These are phyloP conservation scores for Colletotrichum destructivum DNA, from an alignment of 2,329 filamentous ascomycete genomes.

Conservation along the genomic window DNA sequence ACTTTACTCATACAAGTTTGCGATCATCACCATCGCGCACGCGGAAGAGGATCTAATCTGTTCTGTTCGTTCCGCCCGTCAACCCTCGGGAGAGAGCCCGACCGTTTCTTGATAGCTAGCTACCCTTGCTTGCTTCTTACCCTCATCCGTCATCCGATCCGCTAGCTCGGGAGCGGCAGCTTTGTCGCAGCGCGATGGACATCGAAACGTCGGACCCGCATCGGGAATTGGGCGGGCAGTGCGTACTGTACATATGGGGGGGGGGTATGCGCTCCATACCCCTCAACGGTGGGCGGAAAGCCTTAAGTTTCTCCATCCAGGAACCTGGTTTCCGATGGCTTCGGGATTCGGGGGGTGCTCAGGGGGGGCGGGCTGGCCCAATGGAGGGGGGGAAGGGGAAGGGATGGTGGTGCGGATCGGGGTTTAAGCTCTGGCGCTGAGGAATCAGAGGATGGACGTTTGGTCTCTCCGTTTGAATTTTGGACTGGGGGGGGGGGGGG, in stretches of 20 bases:
- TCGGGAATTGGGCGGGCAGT: constrained; percentile 22
- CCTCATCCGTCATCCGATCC: constrained; percentile 8
- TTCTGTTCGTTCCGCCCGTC: constrained; percentile 5
- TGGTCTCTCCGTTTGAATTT: not conserved
- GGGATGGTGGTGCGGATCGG: not conserved
- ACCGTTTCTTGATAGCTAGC: not conserved
- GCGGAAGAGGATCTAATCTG: not conserved
- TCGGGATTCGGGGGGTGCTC: constrained; percentile 18
- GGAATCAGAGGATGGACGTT: not conserved
- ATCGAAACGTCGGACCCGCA: constrained; percentile 36
- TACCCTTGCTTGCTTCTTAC: not conserved
- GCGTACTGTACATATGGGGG: too few species aligned
- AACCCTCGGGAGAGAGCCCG: not conserved
- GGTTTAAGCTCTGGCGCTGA: constrained; percentile 13
- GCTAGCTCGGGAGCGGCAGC: constrained; percentile 6
- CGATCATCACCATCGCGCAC: not conserved
- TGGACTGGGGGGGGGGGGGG: not conserved
- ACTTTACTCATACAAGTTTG: not conserved
- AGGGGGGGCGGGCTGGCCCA: not conserved
- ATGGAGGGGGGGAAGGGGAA: not conserved
- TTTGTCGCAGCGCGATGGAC: constrained; percentile 14
- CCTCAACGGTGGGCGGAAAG: too few species aligned
- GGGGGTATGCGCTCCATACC: too few species aligned
- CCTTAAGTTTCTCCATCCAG: not conserved
- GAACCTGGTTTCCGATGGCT: constrained; percentile 25